These are phyloP conservation scores for Aspergillus sparsus DNA, from an alignment of 495 filamentous ascomycete species.

Conservation along the genomic window DNA sequence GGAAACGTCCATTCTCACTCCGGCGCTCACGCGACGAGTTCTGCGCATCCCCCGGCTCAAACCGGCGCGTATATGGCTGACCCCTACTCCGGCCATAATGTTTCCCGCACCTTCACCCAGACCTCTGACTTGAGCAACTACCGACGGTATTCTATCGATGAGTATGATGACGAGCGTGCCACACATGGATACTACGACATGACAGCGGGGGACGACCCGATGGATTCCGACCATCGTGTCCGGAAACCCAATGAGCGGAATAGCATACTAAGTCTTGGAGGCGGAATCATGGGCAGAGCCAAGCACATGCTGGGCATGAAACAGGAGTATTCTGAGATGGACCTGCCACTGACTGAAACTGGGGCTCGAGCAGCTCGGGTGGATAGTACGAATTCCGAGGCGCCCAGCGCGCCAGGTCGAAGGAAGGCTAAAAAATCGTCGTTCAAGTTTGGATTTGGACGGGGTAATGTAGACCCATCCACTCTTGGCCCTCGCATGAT, in stretches of 20 bases:
- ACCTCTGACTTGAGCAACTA: constrained; percentile 83
- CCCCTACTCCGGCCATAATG: constrained; percentile 50
- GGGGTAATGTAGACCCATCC: constrained; percentile 82
- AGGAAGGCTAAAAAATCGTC: constrained; percentile 68
- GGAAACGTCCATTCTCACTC: constrained; percentile 51
- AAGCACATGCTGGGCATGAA: constrained; percentile 93
- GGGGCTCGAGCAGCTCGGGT: constrained; percentile 52
- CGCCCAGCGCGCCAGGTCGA: constrained; percentile 33
- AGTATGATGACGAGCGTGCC: constrained; percentile 75
- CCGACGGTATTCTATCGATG: constrained; percentile 83
- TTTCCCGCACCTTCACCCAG: constrained; percentile 71
- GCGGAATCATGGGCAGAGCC: constrained; percentile 79
- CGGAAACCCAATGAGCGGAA: constrained; percentile 73
- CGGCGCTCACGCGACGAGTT: constrained; percentile 33
- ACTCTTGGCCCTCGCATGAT: constrained; percentile 91
- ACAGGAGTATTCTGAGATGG: constrained; percentile 95
- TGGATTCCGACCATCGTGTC: constrained; percentile 50
- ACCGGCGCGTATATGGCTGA: constrained; percentile 35
- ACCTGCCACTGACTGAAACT: constrained; percentile 86
- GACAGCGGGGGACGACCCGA: constrained; percentile 57
- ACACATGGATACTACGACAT: constrained; percentile 62
- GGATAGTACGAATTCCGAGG: constrained; percentile 36
- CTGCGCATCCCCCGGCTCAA: constrained; percentile 33
- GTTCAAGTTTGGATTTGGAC: constrained; percentile 94
- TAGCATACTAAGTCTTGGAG: constrained; percentile 81